These are phyloP conservation scores for Auriscalpium microsporum DNA, from an alignment of 768 basidiomycete genomes.

Conservation along the genomic window DNA sequence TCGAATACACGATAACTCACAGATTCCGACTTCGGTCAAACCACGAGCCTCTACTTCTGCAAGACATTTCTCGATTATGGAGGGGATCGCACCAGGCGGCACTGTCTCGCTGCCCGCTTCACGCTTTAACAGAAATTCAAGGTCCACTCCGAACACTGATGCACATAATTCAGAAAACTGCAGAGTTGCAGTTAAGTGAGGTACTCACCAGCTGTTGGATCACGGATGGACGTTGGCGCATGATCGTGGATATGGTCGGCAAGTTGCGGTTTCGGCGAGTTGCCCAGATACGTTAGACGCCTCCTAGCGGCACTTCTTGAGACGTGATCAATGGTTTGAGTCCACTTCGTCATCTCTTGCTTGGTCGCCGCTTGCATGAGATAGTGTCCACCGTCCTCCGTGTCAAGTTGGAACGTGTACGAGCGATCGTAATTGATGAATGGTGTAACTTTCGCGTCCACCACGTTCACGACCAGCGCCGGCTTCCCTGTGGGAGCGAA, in stretches of 20 bases:
- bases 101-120: conserved; percentile 47
- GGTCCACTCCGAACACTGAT: conserved; percentile 60
- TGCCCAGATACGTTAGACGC: conserved; percentile 72
- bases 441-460: conserved; percentile 60
- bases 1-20: conserved; percentile 33
- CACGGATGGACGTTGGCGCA: conserved; percentile 49
- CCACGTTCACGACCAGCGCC: conserved; percentile 62
- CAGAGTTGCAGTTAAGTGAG: background rate
- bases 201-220: conserved; percentile 64
- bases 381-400: conserved; percentile 83
- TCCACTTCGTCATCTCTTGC: conserved; percentile 70
- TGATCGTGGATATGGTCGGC: conserved; percentile 66
- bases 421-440: conserved; percentile 77
- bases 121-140: conserved; percentile 58
- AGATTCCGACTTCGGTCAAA: conserved; percentile 75
- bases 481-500: conserved; percentile 69
- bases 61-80: conserved; percentile 56
- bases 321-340: conserved; percentile 62
- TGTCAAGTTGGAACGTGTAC: conserved; percentile 74
- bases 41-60: conserved; percentile 68
- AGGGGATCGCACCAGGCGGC: conserved; percentile 52
- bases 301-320: conserved; percentile 69
- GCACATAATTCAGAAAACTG: conserved; percentile 27
- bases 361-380: conserved; percentile 65
- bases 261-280: conserved; percentile 62